Evolutionary conservation across 2,329 filamentous ascomycete species (phyloP), one percentile per base, ranked within the genome.

Genomic region (Diaporthe humulicola): DNA sequence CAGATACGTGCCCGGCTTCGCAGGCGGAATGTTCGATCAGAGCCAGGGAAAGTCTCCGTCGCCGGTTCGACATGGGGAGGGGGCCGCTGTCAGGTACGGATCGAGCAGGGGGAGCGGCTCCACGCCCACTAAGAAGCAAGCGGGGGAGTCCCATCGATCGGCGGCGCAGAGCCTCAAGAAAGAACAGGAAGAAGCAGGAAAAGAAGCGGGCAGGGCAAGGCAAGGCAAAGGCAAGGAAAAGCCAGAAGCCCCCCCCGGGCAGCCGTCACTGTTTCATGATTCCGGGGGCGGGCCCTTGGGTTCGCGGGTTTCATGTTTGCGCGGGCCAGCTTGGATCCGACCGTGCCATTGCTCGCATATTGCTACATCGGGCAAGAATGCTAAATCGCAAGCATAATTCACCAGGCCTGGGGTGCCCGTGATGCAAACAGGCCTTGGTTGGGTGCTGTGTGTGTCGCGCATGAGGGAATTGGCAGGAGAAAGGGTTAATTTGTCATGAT

Each of bases 211-310:
- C 61, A 36, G 4, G 28, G 42, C 28, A 25, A 36, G 30, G n/a
- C n/a, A n/a, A n/a, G n/a, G n/a, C n/a, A n/a, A 22, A 25, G 33
- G 4, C 54, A 57, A 36, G 54, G 4, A 50, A n/a, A 50, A 50
- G 9, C 54, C 33, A 25, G 30, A 28, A 25, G 19, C 10, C 22
- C 45, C 40, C 64, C 48, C 64, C 64, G 48, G 48, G n/a, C 48
- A 54, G 64, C 64, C 64, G 64, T 69, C 64, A 69, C 64, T 54
- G 64, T 69, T 69, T 69, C 64, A 69, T 38, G 64, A 69, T 40
- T 40, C 45, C 64, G 45, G 33, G 48, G 64, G 45, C 42, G 42
- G 64, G 48, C 48, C 64, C 64, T 69, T 69, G 48, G 48, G 64
- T 40, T 69, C 48, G 48, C 45, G 33, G 64, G 64, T 69, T 69